Percentiles rank a stretch among this genome's conserved stretches.
These are phyloP conservation scores for Colletotrichum higginsianum DNA, from an alignment of 2,329 filamentous ascomycete genomes.

Conservation along the genomic window DNA sequence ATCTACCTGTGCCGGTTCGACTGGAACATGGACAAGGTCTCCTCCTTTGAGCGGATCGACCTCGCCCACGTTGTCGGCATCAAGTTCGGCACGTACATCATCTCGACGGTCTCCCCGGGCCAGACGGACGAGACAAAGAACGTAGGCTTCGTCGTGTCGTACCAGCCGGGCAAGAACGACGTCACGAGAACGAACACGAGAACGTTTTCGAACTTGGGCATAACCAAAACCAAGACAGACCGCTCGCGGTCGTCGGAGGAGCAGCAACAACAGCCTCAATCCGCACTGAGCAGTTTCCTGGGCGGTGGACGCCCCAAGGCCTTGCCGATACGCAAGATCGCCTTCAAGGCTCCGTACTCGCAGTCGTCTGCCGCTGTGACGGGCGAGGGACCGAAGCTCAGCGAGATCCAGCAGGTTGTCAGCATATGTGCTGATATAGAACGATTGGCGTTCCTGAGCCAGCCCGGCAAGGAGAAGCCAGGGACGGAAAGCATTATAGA, in stretches of 20 bases:
- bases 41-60: conserved; percentile 89
- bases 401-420: conserved; percentile 70
- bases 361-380: conserved; percentile 70
- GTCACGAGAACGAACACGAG: conserved; percentile 87
- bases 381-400: conserved; percentile 61
- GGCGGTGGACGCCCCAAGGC: conserved; percentile 52
- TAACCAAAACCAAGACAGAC: conserved; percentile 37
- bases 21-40: conserved; percentile 95
- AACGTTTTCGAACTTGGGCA: conserved; percentile 74
- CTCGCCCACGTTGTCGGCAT: conserved; percentile 81
- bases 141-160: conserved; percentile 86
- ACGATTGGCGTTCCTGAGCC: conserved; percentile 70
- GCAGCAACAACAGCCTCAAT: conserved; percentile 40
- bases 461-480: conserved; percentile 57
- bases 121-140: conserved; percentile 86
- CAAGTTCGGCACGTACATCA: conserved; percentile 89
- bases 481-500: conserved; percentile 64
- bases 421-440: conserved; percentile 84
- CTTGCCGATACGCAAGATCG: conserved; percentile 59
- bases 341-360: conserved; percentile 69
- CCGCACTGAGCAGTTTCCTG: conserved; percentile 60
- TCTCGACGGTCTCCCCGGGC: conserved; percentile 83
- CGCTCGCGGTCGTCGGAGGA: conserved; percentile 1
- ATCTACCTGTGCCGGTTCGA: conserved; percentile 93
- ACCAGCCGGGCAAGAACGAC: conserved; percentile 79